Evolutionary conservation across 371 early-diverging fungal species (phyloP).

Genomic region (Syncephalastrum racemosum): DNA sequence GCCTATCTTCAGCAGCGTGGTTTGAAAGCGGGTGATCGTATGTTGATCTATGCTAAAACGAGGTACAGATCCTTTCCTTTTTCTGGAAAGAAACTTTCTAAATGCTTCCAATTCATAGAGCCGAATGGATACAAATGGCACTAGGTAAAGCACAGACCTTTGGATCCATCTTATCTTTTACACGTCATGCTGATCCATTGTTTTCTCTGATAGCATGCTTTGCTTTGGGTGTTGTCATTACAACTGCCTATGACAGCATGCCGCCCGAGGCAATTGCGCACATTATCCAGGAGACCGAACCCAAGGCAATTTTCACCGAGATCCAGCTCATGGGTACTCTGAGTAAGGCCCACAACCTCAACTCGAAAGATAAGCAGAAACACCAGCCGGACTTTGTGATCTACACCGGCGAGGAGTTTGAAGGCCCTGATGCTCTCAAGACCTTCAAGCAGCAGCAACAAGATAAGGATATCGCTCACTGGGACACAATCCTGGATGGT

Average conservation of each 20-base stretch:
- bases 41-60: conserved; percentile 64
- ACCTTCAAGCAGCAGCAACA: conserved; percentile 19
- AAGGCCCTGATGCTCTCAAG: conserved; percentile 27
- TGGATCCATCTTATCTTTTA: neutral
- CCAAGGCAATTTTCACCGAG: conserved; percentile 77
- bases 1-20: conserved; percentile 38
- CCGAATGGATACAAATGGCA: conserved; percentile 56
- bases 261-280: conserved; percentile 76
- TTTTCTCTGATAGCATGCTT: conserved; percentile 53
- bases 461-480: conserved; percentile 25
- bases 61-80: conserved; percentile 31
- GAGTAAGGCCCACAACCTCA: conserved; percentile 20
- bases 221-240: conserved; percentile 67
- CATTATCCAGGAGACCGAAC: conserved; percentile 70
- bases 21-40: conserved; percentile 39
- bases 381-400: conserved; percentile 31
- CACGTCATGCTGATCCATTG: too few relatives aligned
- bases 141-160: conserved; percentile 36
- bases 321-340: conserved; percentile 29
- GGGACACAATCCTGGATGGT: conserved; percentile 24
- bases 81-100: neutral
- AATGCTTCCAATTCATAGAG: conserved; percentile 22
- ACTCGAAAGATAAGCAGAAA: conserved; percentile 10
- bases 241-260: conserved; percentile 91
- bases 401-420: conserved; percentile 39